phyloP scores from a whole-genome alignment of 352 stramenopile genomes.

The Peronospora tabacina region DNA sequence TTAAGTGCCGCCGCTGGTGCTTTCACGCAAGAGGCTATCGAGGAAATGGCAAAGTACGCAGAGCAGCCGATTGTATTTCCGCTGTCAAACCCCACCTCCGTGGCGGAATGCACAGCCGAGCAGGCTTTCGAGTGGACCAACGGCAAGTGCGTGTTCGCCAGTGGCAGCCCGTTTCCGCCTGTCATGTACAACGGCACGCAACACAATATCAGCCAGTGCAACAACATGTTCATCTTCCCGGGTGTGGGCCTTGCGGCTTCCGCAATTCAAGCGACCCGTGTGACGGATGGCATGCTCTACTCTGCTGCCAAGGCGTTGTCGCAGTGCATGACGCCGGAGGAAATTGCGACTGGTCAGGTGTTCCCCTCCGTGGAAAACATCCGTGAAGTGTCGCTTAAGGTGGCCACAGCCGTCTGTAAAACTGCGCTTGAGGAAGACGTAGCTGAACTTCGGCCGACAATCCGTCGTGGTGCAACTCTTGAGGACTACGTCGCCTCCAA shows the following conservation, averaged over 20 bases:
- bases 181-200: slow-evolving; percentile 63
- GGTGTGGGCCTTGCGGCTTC: slow-evolving; percentile 90
- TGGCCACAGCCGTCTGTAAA: slow-evolving; percentile 89
- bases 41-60: slow-evolving; percentile 85
- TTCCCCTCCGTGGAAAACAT: slow-evolving; percentile 92
- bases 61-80: slow-evolving; percentile 94
- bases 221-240: slow-evolving; percentile 98
- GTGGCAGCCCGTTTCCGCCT: slow-evolving; percentile 4
- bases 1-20: slow-evolving; percentile 80
- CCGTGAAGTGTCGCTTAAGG: slow-evolving; percentile 88
- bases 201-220: slow-evolving; percentile 85
- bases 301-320: slow-evolving; percentile 90
- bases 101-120: slow-evolving; percentile 93
- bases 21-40: slow-evolving; percentile 81
- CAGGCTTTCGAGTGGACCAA: slow-evolving; percentile 96
- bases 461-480: slow-evolving; percentile 65
- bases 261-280: slow-evolving; percentile 63
- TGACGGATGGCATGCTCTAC: slow-evolving; percentile 94
- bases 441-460: slow-evolving; percentile 65
- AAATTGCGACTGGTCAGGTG: slow-evolving; percentile 88
- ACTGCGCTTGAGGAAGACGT: slow-evolving; percentile 86
- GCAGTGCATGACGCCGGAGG: slow-evolving; percentile 88
- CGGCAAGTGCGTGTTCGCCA: slow-evolving; percentile 56
- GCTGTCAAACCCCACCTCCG: slow-evolving; percentile 93
- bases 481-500: slow-evolving; percentile 88